Conservation (phyloP, 1,284 basidiomycete genomes). For the Phylloporus gajari region DNA sequence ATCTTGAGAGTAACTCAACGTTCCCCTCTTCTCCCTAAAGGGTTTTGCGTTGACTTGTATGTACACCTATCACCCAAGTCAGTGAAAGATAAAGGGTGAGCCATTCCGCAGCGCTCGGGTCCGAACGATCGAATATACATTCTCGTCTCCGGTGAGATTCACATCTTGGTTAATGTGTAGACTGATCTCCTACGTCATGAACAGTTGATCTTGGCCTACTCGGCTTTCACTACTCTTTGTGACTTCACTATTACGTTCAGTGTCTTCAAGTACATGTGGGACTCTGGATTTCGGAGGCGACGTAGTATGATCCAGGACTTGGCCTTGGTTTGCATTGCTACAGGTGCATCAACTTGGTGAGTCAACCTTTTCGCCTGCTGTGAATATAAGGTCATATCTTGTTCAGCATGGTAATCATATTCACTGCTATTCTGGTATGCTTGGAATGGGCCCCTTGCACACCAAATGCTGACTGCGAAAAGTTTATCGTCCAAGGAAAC, state of each 20-base stretch:
- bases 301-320: background rate
- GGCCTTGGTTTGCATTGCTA: slow-evolving; percentile 2
- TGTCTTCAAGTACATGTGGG: slow-evolving; percentile 10
- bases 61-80: background rate
- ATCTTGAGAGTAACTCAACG: background rate
- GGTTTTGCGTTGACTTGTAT: background rate
- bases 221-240: background rate
- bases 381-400: background rate
- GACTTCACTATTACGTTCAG: background rate
- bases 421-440: slow-evolving; percentile 1
- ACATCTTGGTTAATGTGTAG: background rate
- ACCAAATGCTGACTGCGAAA: background rate
- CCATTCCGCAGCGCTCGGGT: background rate
- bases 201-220: background rate
- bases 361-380: background rate
- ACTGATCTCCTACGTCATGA: background rate
- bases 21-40: background rate
- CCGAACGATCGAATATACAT: background rate
- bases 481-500: slow-evolving; percentile 1
- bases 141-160: background rate
- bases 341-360: background rate
- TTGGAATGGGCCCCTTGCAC: background rate
- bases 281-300: background rate
- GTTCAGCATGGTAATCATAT: background rate
- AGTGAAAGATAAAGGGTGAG: background rate